A percentile compares a stretch with the other conserved stretches of the same genome.
phyloP scores from a whole-genome alignment of 805 yeast genomes.

The Candida yuanshanica region DNA sequence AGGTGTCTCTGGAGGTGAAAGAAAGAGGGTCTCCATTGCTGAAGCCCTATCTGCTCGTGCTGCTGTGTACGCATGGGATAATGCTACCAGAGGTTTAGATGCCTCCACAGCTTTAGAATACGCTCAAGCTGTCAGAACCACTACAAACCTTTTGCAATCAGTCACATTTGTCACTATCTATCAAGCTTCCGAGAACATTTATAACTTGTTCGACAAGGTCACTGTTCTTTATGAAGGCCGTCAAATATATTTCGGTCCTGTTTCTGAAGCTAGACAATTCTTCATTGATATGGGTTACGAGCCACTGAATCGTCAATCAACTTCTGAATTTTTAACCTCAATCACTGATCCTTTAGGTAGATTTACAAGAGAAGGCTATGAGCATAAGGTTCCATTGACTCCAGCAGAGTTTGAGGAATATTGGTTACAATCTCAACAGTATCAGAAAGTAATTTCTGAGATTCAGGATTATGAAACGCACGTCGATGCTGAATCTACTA shows the following conservation, averaged over 20 bases:
- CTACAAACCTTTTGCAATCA: slow-evolving; percentile 49
- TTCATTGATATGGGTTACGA: slow-evolving; percentile 59
- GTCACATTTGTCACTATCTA: slow-evolving; percentile 63
- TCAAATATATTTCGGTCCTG: slow-evolving; percentile 60
- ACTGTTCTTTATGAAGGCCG: slow-evolving; percentile 51
- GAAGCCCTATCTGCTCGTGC: slow-evolving; percentile 66
- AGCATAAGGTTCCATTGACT: slow-evolving; percentile 48
- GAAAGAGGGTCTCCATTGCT: slow-evolving; percentile 80
- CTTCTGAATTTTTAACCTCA: slow-evolving; percentile 66
- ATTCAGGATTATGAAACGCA: slow-evolving; percentile 26
- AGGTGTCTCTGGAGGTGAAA: slow-evolving; percentile 81
- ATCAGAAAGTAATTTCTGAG: slow-evolving; percentile 31
- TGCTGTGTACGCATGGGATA: slow-evolving; percentile 65
- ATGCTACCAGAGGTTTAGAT: slow-evolving; percentile 81
- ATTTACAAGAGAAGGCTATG: slow-evolving; percentile 39
- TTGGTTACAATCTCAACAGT: slow-evolving; percentile 49
- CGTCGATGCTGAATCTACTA: slow-evolving; percentile 7
- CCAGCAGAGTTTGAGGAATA: slow-evolving; percentile 54
- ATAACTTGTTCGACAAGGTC: slow-evolving; percentile 57
- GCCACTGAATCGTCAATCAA: slow-evolving; percentile 52
- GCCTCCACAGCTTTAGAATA: slow-evolving; percentile 78
- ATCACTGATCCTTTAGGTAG: slow-evolving; percentile 66
- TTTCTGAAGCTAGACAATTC: slow-evolving; percentile 44
- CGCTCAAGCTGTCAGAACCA: slow-evolving; percentile 55
- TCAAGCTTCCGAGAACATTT: slow-evolving; percentile 64